Evolutionary conservation across 2,329 filamentous ascomycete species (phyloP), one percentile per base, ranked within the genome.

Genomic region (Aschersonia sp.): DNA sequence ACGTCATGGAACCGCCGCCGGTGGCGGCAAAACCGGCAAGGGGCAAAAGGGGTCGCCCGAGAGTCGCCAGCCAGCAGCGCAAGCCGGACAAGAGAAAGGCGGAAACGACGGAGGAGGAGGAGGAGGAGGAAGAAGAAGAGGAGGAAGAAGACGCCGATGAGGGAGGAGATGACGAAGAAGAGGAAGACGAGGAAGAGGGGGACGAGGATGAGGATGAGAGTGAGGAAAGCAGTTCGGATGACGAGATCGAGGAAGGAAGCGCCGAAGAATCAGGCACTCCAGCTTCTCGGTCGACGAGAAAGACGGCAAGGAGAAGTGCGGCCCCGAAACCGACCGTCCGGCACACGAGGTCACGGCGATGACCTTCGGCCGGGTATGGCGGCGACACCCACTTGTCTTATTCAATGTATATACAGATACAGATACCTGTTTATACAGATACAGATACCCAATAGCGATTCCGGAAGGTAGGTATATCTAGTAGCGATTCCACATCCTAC

Each of bases 1-100:
- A 73, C 46, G 60, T 63, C 52, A 64, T 69, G 47, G 68, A 70
- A 52, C 55, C 63, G 40, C 53, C 57, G 43, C 62, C 66, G 47
- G 62, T 63, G 5, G 53, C 52, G 5, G 48, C 54, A 14, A 68
- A 64, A 54, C 59, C 66, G 22, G 68, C 66, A 8, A 65, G 71
- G 49, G 64, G 65, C n/a, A 60, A 64, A 1, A 58, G 69, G 49
- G 64, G 70, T 49, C 62, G 66, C 51, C 70, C 70, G 54, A 66
- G 70, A 44, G 66, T 64, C 0, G 64, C 64, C 10, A 67, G 65
- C 30, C 67, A 68, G 42, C 50, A 52, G 46, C 66, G 63, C 10
- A 70, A 69, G 54, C 55, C 59, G 5, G 59, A 62, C 45, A 62
- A 50, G 14, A 43, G 46, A 6, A 53, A 59, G 49, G 55, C 58